Evolutionary conservation across 805 yeast genomes (phyloP).

Genomic region (Pichia occidentalis): DNA sequence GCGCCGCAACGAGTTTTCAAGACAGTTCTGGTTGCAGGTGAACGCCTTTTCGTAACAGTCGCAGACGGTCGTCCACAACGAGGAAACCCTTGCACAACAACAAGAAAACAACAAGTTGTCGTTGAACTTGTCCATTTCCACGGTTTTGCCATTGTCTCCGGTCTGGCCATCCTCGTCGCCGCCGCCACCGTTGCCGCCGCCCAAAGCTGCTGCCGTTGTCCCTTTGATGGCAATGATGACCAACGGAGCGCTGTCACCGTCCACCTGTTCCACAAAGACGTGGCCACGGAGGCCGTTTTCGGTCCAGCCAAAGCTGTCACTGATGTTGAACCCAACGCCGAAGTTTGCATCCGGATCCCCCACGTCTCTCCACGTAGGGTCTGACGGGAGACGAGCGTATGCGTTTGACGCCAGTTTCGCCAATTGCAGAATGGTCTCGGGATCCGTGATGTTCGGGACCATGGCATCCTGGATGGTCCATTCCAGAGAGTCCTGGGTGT

Average conservation of each 20-base stretch:
- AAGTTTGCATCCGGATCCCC: constrained; percentile 14
- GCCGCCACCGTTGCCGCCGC: constrained; percentile 39
- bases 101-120: constrained; percentile 89
- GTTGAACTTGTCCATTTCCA: constrained; percentile 71
- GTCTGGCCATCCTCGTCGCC: constrained; percentile 33
- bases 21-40: constrained; percentile 82
- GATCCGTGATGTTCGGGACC: constrained; percentile 73
- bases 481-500: constrained; percentile 42
- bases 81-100: constrained; percentile 90
- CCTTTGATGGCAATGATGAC: constrained; percentile 86
- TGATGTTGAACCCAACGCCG: constrained; percentile 37
- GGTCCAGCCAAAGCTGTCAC: constrained; percentile 80
- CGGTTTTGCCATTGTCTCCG: constrained; percentile 53
- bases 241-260: constrained; percentile 25
- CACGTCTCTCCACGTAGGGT: constrained; percentile 80
- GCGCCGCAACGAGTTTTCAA: constrained; percentile 66
- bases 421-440: constrained; percentile 61
- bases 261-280: constrained; percentile 52
- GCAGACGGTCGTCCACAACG: constrained; percentile 91
- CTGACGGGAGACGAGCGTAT: constrained; percentile 67
- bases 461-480: constrained; percentile 52
- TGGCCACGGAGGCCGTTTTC: constrained; percentile 85
- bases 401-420: constrained; percentile 91
- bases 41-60: constrained; percentile 82
- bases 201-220: constrained; percentile 74